Conservation (phyloP, 305 asterid species). For the Fraxinus greggii region DNA sequence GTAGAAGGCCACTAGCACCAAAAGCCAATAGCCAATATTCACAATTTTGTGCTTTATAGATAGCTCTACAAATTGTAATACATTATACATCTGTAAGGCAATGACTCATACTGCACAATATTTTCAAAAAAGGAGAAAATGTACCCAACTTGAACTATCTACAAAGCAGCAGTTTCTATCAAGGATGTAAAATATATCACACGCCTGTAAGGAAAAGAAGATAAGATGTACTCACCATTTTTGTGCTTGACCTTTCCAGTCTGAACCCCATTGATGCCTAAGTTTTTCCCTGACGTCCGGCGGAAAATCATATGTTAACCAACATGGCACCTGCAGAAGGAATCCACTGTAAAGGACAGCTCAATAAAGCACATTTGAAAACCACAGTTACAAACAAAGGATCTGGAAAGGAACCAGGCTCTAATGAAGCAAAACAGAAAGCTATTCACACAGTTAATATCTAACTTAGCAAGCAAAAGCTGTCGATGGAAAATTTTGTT, state of each 20-base stretch:
- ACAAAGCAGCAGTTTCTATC: neutral
- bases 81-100: neutral
- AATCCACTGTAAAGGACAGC: slow-evolving; percentile 26
- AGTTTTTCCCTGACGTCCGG: slow-evolving; percentile 76
- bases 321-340: slow-evolving; percentile 66
- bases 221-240: slow-evolving; percentile 58
- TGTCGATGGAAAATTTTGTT: neutral
- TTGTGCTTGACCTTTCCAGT: slow-evolving; percentile 99
- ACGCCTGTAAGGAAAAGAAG: slow-evolving; percentile 16
- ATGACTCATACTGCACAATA: neutral
- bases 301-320: slow-evolving; percentile 95
- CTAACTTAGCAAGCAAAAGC: neutral
- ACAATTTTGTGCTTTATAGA: neutral
- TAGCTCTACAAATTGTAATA: neutral
- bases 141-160: neutral
- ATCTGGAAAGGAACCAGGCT: neutral
- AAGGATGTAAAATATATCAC: neutral
- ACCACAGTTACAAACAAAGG: slow-evolving; percentile 1
- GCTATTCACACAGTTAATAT: neutral
- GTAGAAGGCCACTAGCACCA: neutral
- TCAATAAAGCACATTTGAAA: neutral
- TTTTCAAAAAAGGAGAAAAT: neutral
- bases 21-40: neutral
- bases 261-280: slow-evolving; percentile 78
- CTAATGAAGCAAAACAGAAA: neutral